Evolutionary conservation across 495 filamentous ascomycete genomes (phyloP).

Genomic region (Hyaloscypha hepaticicola): DNA sequence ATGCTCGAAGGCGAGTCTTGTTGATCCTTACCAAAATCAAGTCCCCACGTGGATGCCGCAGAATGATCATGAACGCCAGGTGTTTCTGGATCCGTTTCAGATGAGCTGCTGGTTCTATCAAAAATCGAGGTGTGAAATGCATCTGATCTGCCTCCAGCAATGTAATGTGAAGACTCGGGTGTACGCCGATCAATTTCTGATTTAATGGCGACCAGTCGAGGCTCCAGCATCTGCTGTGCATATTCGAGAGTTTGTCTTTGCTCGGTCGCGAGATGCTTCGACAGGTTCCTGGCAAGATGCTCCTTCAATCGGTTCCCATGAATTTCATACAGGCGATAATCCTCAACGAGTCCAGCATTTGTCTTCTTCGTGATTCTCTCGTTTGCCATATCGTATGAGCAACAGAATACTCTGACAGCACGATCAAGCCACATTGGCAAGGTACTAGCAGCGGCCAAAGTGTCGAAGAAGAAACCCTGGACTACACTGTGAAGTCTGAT

Average conservation of each 20-base stretch:
- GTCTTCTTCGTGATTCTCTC: slow-evolving; percentile 52
- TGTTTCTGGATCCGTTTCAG: slow-evolving; percentile 43
- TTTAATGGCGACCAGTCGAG: slow-evolving; percentile 51
- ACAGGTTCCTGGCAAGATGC: slow-evolving; percentile 38
- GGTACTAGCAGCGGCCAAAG: slow-evolving; percentile 57
- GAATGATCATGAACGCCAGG: slow-evolving; percentile 15
- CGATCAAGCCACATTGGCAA: slow-evolving; percentile 63
- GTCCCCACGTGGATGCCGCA: slow-evolving; percentile 24
- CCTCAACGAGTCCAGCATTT: slow-evolving; percentile 62
- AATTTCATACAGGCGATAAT: slow-evolving; percentile 68
- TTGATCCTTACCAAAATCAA: slow-evolving; percentile 20
- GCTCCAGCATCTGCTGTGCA: slow-evolving; percentile 47
- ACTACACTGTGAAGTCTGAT: slow-evolving; percentile 76
- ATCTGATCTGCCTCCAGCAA: slow-evolving; percentile 43
- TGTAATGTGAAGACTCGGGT: slow-evolving; percentile 50
- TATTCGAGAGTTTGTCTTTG: slow-evolving; percentile 37
- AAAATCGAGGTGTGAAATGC: slow-evolving; percentile 63
- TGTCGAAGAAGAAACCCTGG: slow-evolving; percentile 75
- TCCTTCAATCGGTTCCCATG: slow-evolving; percentile 60
- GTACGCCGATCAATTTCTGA: slow-evolving; percentile 56
- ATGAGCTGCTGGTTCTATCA: slow-evolving; percentile 67
- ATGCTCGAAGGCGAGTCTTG: slow-evolving; percentile 26
- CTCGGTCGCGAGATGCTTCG: slow-evolving; percentile 39
- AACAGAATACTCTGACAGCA: slow-evolving; percentile 58
- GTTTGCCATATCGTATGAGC: slow-evolving; percentile 61